Evolutionary conservation across 2,329 filamentous ascomycete species (phyloP), one percentile per base, ranked within the genome.

Genomic region (Trichoderma atrobrunneum): DNA sequence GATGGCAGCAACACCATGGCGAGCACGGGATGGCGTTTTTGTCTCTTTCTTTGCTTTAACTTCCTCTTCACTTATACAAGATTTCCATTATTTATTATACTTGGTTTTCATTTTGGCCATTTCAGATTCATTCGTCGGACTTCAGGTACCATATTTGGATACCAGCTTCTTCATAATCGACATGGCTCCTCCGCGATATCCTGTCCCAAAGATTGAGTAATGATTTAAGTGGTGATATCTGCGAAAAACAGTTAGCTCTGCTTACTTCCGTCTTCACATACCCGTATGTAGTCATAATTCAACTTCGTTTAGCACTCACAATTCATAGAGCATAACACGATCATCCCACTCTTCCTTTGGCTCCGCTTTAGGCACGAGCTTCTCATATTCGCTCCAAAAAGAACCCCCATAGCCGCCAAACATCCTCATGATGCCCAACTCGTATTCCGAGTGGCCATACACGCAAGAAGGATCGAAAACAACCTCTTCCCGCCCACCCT

Each of bases 371-470:
- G 92, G 92, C 61, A 95, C 90, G 28, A 94, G 78, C 51, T 84
- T 80, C 79, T 93, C 89, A 79, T 98, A 98, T 79, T 96, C 93
- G 36, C 86, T 86, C 85, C 92, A 90, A 77, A 97, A 97, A 1
- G 78, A 80, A 0, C 80, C 77, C 0, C 90, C 90, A 81, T 97
- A 97, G 0, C 95, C 95, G 0, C 95, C 95, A 86, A 98, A 98
- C 94, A 98, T 97, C 66, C 88, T 89, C 94, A 98, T 98, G 75
- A 97, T 97, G 0, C 95, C 95, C 67, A 97, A 84, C 76, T 98
- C 95, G 80, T 91, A 98, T 84, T 98, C 95, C 2, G 87, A 92
- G 79, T 98, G 95, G 1, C 91, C 93, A 78, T 97, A 98, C 74
- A 92, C 92, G 56, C 90, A 88, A 2, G 91, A 92, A 0, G 94